phyloP scores from a whole-genome alignment of 73 alveolate species.

The Tetrahymena elliotti region DNA sequence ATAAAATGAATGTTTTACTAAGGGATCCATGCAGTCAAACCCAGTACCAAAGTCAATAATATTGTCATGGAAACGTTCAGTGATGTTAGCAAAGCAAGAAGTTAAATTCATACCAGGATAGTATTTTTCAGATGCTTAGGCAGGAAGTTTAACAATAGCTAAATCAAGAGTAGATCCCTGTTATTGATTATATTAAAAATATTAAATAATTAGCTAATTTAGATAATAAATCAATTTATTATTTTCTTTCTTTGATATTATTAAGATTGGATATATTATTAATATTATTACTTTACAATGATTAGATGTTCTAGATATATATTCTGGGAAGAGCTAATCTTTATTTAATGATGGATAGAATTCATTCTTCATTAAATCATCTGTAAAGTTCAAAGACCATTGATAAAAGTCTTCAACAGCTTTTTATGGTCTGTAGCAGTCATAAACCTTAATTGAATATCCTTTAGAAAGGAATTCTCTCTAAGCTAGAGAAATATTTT shows the following conservation, averaged over 20 bases:
- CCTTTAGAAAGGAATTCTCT: background rate
- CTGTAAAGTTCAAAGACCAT: constrained; percentile 29
- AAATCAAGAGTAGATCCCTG: constrained; percentile 35
- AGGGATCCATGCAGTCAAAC: constrained; percentile 30
- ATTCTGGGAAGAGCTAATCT: constrained; percentile 8
- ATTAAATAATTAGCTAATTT: background rate
- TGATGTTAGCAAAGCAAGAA: constrained; percentile 9
- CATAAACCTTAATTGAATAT: constrained; percentile 35
- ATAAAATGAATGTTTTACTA: background rate
- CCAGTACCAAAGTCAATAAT: constrained; percentile 43
- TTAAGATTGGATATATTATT: background rate
- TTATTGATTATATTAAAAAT: background rate
- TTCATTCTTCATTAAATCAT: constrained; percentile 16
- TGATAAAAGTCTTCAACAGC: constrained; percentile 45
- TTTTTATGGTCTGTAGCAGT: constrained; percentile 42
- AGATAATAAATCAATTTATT: background rate
- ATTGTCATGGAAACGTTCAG: constrained; percentile 22
- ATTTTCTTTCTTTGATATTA: background rate
- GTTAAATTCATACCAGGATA: constrained; percentile 11
- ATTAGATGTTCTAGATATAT: constrained; percentile 30
- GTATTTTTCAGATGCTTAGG: constrained; percentile 8
- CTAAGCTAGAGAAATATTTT: background rate
- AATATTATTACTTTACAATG: constrained; percentile 29
- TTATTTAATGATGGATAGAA: constrained; percentile 25
- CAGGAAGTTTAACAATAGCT: constrained; percentile 10